phyloP scores from a whole-genome alignment of 257 asterid species.

The Penstemon davidsonii region DNA sequence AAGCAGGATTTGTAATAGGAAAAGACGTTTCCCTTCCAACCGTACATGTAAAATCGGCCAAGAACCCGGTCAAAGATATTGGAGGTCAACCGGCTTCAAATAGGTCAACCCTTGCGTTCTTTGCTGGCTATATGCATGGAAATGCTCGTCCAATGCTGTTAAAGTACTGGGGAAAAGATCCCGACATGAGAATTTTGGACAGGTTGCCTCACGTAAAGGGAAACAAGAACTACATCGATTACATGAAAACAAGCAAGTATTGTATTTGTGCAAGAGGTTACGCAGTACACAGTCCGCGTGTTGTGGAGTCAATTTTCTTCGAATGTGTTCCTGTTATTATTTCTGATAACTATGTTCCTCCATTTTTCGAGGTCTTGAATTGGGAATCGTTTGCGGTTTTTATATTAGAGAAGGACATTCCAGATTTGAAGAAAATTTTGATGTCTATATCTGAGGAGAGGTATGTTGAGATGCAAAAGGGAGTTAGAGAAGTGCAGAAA shows the following conservation, averaged over 20 bases:
- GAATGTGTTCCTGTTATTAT: slow-evolving; percentile 48
- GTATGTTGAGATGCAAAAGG: slow-evolving; percentile 38
- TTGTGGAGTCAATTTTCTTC: slow-evolving; percentile 42
- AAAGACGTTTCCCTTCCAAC: slow-evolving; percentile 50
- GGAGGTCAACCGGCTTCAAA: slow-evolving; percentile 35
- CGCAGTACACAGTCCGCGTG: slow-evolving; percentile 46
- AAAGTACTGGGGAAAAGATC: slow-evolving; percentile 45
- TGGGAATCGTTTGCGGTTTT: slow-evolving; percentile 52
- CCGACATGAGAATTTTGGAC: slow-evolving; percentile 39
- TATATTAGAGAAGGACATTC: slow-evolving; percentile 41
- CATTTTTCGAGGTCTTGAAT: slow-evolving; percentile 42
- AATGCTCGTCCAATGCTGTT: slow-evolving; percentile 39
- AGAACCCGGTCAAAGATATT: slow-evolving; percentile 33
- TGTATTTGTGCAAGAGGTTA: slow-evolving; percentile 51
- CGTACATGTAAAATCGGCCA: slow-evolving; percentile 30
- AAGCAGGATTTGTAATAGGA: slow-evolving; percentile 38
- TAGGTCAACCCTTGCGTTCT: slow-evolving; percentile 40
- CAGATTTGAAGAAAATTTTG: slow-evolving; percentile 43
- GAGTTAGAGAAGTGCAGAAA: slow-evolving; percentile 40
- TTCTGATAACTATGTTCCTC: slow-evolving; percentile 49
- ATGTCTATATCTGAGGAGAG: slow-evolving; percentile 35
- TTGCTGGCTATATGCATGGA: slow-evolving; percentile 55
- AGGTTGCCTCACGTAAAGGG: slow-evolving; percentile 36
- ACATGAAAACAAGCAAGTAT: slow-evolving; percentile 48
- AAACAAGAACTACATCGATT: slow-evolving; percentile 31